Evolutionary conservation across 345 rosid genomes (phyloP).

Genomic region (Cardamine resedifolia): DNA sequence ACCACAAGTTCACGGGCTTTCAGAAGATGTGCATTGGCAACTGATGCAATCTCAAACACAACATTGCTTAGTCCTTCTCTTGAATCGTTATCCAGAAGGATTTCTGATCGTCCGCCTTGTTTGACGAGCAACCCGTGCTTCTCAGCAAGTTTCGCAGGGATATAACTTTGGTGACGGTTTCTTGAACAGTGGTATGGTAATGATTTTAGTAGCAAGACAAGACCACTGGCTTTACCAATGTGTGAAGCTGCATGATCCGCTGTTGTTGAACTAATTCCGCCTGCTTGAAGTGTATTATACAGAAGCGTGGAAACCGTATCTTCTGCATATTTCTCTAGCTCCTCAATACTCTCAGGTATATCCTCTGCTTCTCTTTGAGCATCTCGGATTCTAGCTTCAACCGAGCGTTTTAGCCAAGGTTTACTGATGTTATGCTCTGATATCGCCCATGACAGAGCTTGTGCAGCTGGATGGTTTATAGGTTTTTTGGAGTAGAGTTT

Average conservation of each 20-base stretch:
- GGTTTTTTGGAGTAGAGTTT: conserved; percentile 66
- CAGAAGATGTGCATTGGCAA: conserved; percentile 72
- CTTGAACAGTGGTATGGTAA: conserved; percentile 79
- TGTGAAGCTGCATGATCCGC: conserved; percentile 95
- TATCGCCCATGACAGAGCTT: conserved; percentile 70
- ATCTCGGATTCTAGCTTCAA: conserved; percentile 83
- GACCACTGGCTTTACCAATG: conserved; percentile 90
- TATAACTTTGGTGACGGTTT: conserved; percentile 66
- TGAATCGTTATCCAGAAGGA: conserved; percentile 56
- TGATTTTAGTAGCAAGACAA: conserved; percentile 72
- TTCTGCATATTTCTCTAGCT: conserved; percentile 84
- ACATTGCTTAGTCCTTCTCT: conserved; percentile 63
- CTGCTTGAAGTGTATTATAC: conserved; percentile 83
- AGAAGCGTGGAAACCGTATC: conserved; percentile 77
- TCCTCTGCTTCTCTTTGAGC: conserved; percentile 63
- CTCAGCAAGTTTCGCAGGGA: conserved; percentile 65
- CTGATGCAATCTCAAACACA: conserved; percentile 85
- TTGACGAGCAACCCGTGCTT: conserved; percentile 69
- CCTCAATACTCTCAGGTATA: conserved; percentile 66
- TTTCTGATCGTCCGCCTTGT: conserved; percentile 60
- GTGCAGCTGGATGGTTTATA: conserved; percentile 79
- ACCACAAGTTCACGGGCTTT: conserved; percentile 78
- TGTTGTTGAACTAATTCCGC: conserved; percentile 71
- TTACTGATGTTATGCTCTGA: conserved; percentile 65
- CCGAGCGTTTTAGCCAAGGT: conserved; percentile 83